phyloP scores from a whole-genome alignment of 1,139 yeast species.

The Scheffersomyces illinoinensis region DNA sequence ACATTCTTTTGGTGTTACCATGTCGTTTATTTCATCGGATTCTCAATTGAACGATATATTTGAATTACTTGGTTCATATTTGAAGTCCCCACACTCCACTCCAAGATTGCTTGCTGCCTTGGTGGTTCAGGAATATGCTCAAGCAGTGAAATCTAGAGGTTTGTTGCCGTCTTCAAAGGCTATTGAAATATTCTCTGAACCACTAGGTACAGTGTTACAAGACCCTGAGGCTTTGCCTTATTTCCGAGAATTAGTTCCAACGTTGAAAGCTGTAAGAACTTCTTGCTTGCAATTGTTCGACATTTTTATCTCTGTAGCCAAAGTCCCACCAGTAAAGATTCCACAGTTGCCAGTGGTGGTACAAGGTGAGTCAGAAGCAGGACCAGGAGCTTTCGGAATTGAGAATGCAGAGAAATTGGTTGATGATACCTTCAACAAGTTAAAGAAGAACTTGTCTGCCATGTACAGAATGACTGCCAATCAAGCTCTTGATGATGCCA shows the following conservation, averaged over 20 bases:
- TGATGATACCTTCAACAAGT: conserved; percentile 63
- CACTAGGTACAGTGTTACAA: conserved; percentile 38
- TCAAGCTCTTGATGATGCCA: conserved; percentile 79
- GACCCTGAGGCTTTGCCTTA: conserved; percentile 50
- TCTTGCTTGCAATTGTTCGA: conserved; percentile 83
- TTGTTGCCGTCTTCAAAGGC: conserved; percentile 17
- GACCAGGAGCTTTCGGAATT: conserved; percentile 87
- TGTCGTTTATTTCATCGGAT: conserved; percentile 55
- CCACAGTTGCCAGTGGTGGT: conserved; percentile 88
- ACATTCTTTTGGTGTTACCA: conserved; percentile 69
- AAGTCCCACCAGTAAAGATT: conserved; percentile 69
- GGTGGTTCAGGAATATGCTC: conserved; percentile 72
- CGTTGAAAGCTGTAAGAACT: conserved; percentile 79
- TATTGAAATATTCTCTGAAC: conserved; percentile 25
- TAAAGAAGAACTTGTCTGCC: conserved; percentile 66
- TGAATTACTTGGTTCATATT: conserved; percentile 37
- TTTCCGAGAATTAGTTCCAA: conserved; percentile 86
- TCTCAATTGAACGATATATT: conserved; percentile 36
- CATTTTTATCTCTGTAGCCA: conserved; percentile 75
- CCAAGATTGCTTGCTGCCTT: conserved; percentile 74
- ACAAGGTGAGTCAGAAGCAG: conserved; percentile 93
- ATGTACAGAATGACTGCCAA: conserved; percentile 71
- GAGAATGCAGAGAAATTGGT: conserved; percentile 74
- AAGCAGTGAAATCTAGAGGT: conserved; percentile 24
- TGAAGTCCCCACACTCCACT: conserved; percentile 71